A percentile compares a stretch with the other conserved stretches of the same genome.
These are phyloP conservation scores for Pestalotiopsis sp. DNA, from an alignment of 2,329 filamentous ascomycete species.

Conservation along the genomic window DNA sequence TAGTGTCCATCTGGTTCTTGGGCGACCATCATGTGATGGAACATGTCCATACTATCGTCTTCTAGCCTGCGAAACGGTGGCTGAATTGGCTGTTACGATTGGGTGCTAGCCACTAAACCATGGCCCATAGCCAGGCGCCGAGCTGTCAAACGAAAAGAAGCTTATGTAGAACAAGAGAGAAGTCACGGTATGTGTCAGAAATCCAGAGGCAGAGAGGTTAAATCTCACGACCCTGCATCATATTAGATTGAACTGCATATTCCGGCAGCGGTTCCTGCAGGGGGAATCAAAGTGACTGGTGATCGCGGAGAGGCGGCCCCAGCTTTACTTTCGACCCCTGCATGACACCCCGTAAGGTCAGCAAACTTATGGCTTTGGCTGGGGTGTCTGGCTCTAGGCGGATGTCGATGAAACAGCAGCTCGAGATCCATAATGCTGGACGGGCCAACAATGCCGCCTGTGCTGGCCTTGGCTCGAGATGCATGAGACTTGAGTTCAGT, in stretches of 20 bases:
- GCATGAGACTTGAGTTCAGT: slow-evolving; percentile 4
- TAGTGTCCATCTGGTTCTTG: background rate
- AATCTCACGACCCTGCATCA: background rate
- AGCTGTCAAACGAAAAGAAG: background rate
- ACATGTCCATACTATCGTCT: background rate
- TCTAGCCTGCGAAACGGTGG: background rate
- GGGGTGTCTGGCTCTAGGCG: background rate
- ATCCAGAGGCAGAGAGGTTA: background rate
- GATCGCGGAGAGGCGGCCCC: background rate
- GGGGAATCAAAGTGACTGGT: background rate
- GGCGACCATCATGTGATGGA: background rate
- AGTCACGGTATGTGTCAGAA: background rate
- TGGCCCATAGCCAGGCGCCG: background rate
- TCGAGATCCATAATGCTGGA: slow-evolving; percentile 3
- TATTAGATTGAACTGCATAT: background rate
- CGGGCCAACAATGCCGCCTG: background rate
- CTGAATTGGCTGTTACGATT: background rate
- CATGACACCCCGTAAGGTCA: background rate
- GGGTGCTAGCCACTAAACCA: background rate
- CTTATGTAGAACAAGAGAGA: background rate
- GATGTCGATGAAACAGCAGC: slow-evolving; percentile 1
- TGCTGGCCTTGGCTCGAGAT: background rate
- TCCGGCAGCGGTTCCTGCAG: background rate
- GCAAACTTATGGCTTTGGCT: background rate
- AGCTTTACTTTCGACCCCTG: background rate